Conservation (phyloP, 2,329 filamentous ascomycete species). For the Fusarium domesticum region DNA sequence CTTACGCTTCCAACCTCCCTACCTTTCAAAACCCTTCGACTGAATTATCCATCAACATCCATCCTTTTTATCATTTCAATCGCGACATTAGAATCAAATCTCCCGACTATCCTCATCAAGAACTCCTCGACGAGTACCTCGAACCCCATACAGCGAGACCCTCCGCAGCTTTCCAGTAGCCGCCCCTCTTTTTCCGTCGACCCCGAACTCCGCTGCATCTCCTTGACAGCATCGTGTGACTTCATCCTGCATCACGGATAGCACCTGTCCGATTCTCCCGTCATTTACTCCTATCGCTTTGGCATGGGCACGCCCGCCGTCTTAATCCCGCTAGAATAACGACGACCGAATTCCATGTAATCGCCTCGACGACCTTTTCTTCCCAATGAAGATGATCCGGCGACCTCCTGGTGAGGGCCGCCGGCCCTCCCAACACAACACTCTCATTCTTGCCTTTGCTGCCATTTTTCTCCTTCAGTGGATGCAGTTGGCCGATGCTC, state of each 20-base stretch:
- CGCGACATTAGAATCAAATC: not conserved
- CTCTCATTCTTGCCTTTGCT: slow-evolving; percentile 53
- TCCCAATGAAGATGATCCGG: slow-evolving; percentile 55
- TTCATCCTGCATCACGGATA: slow-evolving; percentile 22
- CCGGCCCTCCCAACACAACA: slow-evolving; percentile 46
- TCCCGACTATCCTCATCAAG: not conserved
- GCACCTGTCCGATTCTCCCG: slow-evolving; percentile 3
- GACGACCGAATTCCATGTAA: slow-evolving; percentile 27
- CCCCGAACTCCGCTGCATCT: slow-evolving; percentile 16
- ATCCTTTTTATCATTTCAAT: not conserved
- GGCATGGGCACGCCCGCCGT: slow-evolving; percentile 20
- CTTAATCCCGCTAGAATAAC: slow-evolving; percentile 6
- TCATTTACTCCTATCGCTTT: slow-evolving; percentile 2
- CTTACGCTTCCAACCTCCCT: slow-evolving; percentile 4
- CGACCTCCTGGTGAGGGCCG: slow-evolving; percentile 59
- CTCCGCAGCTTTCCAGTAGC: not conserved
- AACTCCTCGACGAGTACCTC: not conserved
- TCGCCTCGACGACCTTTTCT: slow-evolving; percentile 9
- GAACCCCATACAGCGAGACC: not conserved
- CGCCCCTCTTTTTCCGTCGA: slow-evolving; percentile 10
- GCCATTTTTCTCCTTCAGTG: slow-evolving; percentile 54
- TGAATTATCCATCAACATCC: not conserved
- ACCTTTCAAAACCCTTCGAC: slow-evolving; percentile 5
- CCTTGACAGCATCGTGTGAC: slow-evolving; percentile 22
- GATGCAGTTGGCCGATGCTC: slow-evolving; percentile 56